Conservation (phyloP, 495 filamentous ascomycete genomes). For the Aspergillus leporis region DNA sequence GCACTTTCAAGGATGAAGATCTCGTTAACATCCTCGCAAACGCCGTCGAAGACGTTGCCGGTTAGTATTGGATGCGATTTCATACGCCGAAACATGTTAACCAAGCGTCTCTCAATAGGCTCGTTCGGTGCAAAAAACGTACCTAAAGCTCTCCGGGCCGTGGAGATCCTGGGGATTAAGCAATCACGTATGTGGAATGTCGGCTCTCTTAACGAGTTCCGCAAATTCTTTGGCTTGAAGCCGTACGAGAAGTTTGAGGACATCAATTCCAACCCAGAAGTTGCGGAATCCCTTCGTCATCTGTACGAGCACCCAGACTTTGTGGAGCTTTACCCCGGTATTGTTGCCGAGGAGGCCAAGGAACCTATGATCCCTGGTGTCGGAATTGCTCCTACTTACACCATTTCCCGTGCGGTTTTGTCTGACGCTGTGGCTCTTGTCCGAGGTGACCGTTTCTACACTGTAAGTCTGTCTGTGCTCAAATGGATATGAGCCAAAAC, state of each 20-base stretch:
- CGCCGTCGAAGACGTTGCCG: constrained; percentile 61
- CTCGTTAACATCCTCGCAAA: constrained; percentile 60
- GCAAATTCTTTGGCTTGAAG: constrained; percentile 60
- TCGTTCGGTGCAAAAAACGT: constrained; percentile 61
- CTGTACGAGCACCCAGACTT: constrained; percentile 63
- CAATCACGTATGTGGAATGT: constrained; percentile 62
- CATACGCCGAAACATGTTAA: neutral
- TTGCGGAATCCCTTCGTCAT: constrained; percentile 51
- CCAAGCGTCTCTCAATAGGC: constrained; percentile 25
- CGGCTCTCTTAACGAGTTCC: constrained; percentile 63
- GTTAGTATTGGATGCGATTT: constrained; percentile 24
- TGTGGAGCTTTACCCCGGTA: constrained; percentile 65
- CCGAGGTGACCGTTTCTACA: constrained; percentile 55
- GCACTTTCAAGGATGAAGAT: constrained; percentile 61
- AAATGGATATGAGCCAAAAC: neutral
- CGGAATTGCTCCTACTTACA: constrained; percentile 59
- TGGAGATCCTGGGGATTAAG: constrained; percentile 63
- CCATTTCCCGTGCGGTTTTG: constrained; percentile 54
- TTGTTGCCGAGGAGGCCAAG: constrained; percentile 56
- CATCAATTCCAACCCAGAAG: constrained; percentile 59
- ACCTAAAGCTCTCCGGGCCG: constrained; percentile 55
- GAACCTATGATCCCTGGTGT: constrained; percentile 55
- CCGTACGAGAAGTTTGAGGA: constrained; percentile 61
- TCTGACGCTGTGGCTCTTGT: constrained; percentile 57
- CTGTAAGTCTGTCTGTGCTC: constrained; percentile 28